These are phyloP conservation scores for Lactuca sativa DNA, from an alignment of 129 eudicot genomes.

Conservation along the genomic window DNA sequence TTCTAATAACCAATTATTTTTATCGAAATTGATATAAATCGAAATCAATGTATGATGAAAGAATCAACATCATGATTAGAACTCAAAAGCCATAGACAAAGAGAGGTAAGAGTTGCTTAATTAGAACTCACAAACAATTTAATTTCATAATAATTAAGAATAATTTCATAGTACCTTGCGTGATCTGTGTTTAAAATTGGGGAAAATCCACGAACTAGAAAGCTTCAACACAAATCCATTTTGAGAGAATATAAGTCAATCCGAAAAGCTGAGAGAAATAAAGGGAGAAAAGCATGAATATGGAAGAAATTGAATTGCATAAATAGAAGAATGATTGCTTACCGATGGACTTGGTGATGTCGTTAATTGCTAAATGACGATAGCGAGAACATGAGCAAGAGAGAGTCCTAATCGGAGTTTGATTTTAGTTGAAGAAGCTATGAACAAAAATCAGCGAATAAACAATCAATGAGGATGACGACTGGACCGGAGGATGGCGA, in stretches of 20 bases:
- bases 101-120: not conserved
- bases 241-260: slow-evolving; percentile 4
- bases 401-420: too few species aligned
- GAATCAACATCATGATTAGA: not conserved
- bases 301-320: not conserved
- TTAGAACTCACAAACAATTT: not conserved
- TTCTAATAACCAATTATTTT: too few species aligned
- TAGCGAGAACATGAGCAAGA: too few species aligned
- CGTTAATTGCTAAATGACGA: too few species aligned
- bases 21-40: not conserved
- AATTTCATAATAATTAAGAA: not conserved
- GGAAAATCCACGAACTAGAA: not conserved
- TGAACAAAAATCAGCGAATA: too few species aligned
- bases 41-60: not conserved
- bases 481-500: too few species aligned
- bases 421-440: too few species aligned
- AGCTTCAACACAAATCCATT: not conserved
- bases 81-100: not conserved
- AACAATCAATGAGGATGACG: too few species aligned
- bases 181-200: slow-evolving; percentile 1
- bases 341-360: too few species aligned
- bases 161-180: slow-evolving; percentile 8
- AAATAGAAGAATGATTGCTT: not conserved
- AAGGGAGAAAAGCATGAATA: slow-evolving; percentile 23
- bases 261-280: slow-evolving; percentile 10